These are phyloP conservation scores for Microsporum ferrugineum DNA, from an alignment of 2,329 filamentous ascomycete genomes.

Conservation along the genomic window DNA sequence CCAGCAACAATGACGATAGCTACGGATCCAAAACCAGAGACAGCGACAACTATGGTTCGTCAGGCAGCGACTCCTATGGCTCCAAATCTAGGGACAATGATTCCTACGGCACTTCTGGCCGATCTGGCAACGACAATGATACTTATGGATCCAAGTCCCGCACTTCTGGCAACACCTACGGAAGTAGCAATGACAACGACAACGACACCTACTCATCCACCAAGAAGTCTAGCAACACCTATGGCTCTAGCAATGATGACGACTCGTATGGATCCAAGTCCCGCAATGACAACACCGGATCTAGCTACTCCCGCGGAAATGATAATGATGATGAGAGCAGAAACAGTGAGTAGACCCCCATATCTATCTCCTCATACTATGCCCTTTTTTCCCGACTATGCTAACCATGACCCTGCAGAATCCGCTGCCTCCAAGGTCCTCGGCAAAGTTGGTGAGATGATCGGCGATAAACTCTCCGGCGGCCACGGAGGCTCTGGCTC, in stretches of 20 bases:
- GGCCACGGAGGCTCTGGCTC: neutral
- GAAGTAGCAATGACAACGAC: neutral
- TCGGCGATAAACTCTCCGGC: conserved; percentile 7
- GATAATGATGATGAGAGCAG: conserved; percentile 6
- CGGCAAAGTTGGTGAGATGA: conserved; percentile 8
- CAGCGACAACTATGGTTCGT: conserved; percentile 1
- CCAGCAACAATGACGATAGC: neutral
- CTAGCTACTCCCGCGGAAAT: conserved; percentile 1
- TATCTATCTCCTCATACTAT: neutral
- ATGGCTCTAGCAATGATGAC: neutral
- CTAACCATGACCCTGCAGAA: neutral
- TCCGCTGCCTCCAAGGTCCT: conserved; percentile 8
- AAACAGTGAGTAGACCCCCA: conserved; percentile 4
- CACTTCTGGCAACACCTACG: conserved; percentile 1
- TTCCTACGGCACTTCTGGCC: neutral
- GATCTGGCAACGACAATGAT: neutral
- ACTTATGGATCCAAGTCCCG: neutral
- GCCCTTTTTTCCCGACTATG: neutral
- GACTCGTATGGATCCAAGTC: conserved; percentile 6
- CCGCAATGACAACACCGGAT: conserved; percentile 1
- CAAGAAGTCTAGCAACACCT: neutral
- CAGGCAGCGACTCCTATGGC: neutral
- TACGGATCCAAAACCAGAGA: conserved; percentile 1
- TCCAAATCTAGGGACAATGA: neutral
- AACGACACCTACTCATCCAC: neutral